phyloP scores from a whole-genome alignment of 2,329 filamentous ascomycete species.

The Septoria petroselini region DNA sequence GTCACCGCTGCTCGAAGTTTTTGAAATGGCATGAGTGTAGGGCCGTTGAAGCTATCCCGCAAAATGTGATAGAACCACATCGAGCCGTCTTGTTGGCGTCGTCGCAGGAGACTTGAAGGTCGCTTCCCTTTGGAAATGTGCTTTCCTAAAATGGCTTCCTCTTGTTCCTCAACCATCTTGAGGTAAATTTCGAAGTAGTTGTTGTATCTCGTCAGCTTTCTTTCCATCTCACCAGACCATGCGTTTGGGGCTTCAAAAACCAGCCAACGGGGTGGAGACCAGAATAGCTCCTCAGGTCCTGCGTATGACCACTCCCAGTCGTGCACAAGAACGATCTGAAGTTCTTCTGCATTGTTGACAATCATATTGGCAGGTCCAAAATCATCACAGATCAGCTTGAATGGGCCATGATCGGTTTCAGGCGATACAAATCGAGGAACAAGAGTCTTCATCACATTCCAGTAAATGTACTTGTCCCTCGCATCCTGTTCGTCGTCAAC shows the following conservation, averaged over 20 bases:
- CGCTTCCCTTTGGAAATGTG: slow-evolving; percentile 1
- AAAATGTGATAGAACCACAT: slow-evolving; percentile 14
- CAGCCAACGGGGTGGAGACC: slow-evolving; percentile 22
- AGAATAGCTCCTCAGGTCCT: slow-evolving; percentile 26
- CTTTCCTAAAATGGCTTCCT: slow-evolving; percentile 8
- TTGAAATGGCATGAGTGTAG: slow-evolving; percentile 2
- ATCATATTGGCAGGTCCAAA: slow-evolving; percentile 28
- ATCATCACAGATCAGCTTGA: slow-evolving; percentile 27
- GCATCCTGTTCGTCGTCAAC: slow-evolving; percentile 29
- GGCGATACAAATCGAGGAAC: slow-evolving; percentile 14
- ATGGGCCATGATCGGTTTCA: slow-evolving; percentile 15
- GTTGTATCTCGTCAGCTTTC: slow-evolving; percentile 7
- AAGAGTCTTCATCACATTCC: slow-evolving; percentile 9
- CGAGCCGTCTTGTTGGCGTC: background rate
- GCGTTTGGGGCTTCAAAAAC: slow-evolving; percentile 3
- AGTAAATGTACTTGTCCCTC: slow-evolving; percentile 28
- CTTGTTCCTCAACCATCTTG: slow-evolving; percentile 5
- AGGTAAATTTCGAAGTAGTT: slow-evolving; percentile 8
- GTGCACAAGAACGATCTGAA: slow-evolving; percentile 27
- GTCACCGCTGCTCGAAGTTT: slow-evolving; percentile 2
- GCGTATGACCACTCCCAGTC: slow-evolving; percentile 32
- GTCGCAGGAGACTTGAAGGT: slow-evolving; percentile 3
- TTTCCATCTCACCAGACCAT: slow-evolving; percentile 5
- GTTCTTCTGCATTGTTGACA: slow-evolving; percentile 24
- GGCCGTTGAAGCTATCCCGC: slow-evolving; percentile 5